Evolutionary conservation across 177 flowering plant genomes (phyloP).

Genomic region (Vitis hybrid): DNA sequence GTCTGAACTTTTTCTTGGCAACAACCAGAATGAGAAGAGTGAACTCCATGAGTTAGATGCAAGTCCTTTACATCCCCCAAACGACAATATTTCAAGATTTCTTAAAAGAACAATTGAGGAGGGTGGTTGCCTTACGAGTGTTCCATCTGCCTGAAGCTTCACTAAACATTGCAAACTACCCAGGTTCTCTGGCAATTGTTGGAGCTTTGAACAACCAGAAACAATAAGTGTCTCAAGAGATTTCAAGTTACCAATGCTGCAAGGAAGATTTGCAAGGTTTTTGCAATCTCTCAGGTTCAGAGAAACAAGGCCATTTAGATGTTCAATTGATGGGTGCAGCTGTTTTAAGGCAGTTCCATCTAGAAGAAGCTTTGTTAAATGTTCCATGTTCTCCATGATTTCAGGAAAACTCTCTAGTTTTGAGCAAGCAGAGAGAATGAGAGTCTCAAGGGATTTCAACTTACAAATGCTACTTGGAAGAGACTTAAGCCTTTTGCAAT

Average conservation of each 20-base stretch:
- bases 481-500: not conserved
- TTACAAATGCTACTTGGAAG: too few species aligned
- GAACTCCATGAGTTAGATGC: not conserved
- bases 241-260: constrained; percentile 1
- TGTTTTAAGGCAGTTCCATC: too few species aligned
- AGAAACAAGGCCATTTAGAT: not conserved
- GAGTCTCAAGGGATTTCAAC: too few species aligned
- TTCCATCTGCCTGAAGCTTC: constrained; percentile 2
- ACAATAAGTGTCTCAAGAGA: not conserved
- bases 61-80: constrained; percentile 5
- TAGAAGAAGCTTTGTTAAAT: too few species aligned
- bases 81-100: not conserved
- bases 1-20: not conserved
- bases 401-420: too few species aligned
- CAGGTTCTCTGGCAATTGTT: not conserved
- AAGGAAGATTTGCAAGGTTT: not conserved
- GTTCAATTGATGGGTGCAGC: too few species aligned
- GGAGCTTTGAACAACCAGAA: constrained; percentile 5
- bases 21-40: not conserved
- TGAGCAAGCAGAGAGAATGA: too few species aligned
- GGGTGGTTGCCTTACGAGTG: not conserved
- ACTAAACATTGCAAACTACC: not conserved
- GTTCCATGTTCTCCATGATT: too few species aligned
- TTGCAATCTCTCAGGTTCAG: not conserved
- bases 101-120: not conserved